phyloP scores from a whole-genome alignment of 441 rosid genomes.

The Erodium chrysanthum region DNA sequence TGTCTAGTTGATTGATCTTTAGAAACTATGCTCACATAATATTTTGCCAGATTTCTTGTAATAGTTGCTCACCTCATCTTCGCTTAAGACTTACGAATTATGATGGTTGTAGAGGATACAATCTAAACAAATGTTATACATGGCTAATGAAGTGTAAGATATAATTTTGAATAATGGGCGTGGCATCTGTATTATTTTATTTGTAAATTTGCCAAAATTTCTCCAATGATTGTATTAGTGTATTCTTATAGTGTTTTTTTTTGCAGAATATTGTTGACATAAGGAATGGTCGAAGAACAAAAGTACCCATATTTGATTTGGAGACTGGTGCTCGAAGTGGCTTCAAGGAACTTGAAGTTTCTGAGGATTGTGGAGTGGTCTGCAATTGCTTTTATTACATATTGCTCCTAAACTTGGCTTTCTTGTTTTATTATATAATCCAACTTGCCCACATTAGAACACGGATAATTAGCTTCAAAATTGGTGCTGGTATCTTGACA shows the following conservation, averaged over 20 bases:
- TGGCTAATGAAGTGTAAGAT: no score
- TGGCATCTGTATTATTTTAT: background rate
- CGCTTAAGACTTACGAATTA: background rate
- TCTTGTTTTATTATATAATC: constrained; percentile 2
- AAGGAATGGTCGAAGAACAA: constrained; percentile 55
- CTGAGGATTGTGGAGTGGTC: constrained; percentile 98
- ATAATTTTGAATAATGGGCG: constrained; percentile 2
- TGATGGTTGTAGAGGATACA: background rate
- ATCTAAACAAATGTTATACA: background rate
- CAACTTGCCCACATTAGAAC: background rate
- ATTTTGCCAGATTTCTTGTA: background rate
- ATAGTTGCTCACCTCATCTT: constrained; percentile 13
- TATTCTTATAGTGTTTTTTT: background rate
- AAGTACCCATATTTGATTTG: constrained; percentile 77
- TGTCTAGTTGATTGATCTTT: background rate
- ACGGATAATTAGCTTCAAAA: background rate
- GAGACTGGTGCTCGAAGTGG: constrained; percentile 81
- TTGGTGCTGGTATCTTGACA: background rate
- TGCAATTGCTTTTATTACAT: constrained; percentile 19
- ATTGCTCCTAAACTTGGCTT: background rate
- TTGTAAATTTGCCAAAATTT: no score
- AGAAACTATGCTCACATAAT: constrained; percentile 2
- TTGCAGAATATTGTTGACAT: constrained; percentile 76
- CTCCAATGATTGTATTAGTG: no score
- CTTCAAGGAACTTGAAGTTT: constrained; percentile 80